Conservation (phyloP, 2,329 filamentous ascomycete species). For the Ophiostoma quercus region DNA sequence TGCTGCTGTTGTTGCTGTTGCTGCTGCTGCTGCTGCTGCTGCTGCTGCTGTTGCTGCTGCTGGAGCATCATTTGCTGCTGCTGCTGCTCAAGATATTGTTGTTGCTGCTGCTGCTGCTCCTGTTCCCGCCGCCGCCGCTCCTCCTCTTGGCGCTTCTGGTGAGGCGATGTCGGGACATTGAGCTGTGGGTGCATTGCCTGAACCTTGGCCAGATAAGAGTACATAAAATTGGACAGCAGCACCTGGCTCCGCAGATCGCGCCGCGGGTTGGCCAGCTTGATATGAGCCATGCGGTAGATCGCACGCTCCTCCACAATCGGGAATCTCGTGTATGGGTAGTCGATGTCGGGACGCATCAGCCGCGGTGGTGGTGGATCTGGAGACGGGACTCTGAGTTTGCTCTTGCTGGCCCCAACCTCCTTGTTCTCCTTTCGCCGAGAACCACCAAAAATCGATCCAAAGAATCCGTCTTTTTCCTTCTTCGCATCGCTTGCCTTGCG, state of each 20-base stretch:
- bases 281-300: constrained; percentile 97
- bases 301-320: constrained; percentile 92
- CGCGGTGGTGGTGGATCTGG: constrained; percentile 68
- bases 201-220: constrained; percentile 95
- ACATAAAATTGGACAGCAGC: constrained; percentile 98
- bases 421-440: constrained; percentile 81
- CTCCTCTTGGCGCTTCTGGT: constrained; percentile 38
- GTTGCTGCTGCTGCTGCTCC: constrained; percentile 42
- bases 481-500: constrained; percentile 71
- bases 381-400: constrained; percentile 66
- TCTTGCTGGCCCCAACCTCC: constrained; percentile 69
- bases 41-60: constrained; percentile 27
- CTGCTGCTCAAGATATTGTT: constrained; percentile 38
- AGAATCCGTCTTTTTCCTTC: constrained; percentile 90
- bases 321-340: constrained; percentile 95
- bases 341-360: constrained; percentile 74
- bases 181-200: constrained; percentile 98
- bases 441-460: constrained; percentile 87
- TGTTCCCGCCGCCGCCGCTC: constrained; percentile 47
- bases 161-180: constrained; percentile 78
- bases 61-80: constrained; percentile 28
- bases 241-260: constrained; percentile 91
- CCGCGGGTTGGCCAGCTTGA: constrained; percentile 96
- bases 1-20: constrained; percentile 27
- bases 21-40: constrained; percentile 27